Evolutionary conservation across 2,329 filamentous ascomycete genomes (phyloP).

Genomic region (Ceratocystis cubensis): DNA sequence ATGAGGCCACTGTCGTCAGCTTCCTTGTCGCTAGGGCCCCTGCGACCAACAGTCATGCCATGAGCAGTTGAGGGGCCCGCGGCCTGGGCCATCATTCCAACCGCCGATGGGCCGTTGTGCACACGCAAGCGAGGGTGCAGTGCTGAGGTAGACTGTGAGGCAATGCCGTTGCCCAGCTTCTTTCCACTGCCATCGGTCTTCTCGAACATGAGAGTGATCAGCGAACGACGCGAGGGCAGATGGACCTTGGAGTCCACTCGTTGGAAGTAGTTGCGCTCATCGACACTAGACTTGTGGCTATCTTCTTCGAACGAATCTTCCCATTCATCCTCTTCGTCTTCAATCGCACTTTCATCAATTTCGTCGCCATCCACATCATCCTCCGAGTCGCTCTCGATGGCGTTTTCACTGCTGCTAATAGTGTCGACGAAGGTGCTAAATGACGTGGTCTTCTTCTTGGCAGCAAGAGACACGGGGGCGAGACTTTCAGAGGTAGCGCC

Average conservation of each 20-base stretch:
- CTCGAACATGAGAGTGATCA: slow-evolving; percentile 78
- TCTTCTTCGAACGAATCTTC: slow-evolving; percentile 66
- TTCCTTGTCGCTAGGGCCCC: slow-evolving; percentile 40
- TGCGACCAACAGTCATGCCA: slow-evolving; percentile 21
- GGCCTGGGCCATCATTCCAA: slow-evolving; percentile 8
- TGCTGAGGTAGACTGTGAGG: slow-evolving; percentile 55
- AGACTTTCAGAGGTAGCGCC: slow-evolving; percentile 47
- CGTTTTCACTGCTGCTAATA: slow-evolving; percentile 48
- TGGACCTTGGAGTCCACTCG: slow-evolving; percentile 81
- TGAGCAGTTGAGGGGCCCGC: slow-evolving; percentile 32
- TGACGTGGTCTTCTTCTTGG: slow-evolving; percentile 63
- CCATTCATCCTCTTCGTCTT: slow-evolving; percentile 53
- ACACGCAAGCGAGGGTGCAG: slow-evolving; percentile 48
- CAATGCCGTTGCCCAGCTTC: slow-evolving; percentile 51
- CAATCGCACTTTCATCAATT: slow-evolving; percentile 72
- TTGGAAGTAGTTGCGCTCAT: slow-evolving; percentile 71
- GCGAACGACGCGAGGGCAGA: slow-evolving; percentile 70
- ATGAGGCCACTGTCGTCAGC: slow-evolving; percentile 50
- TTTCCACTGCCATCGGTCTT: slow-evolving; percentile 58
- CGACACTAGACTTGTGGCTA: slow-evolving; percentile 69
- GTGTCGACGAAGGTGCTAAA: slow-evolving; percentile 67
- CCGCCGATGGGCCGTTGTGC: slow-evolving; percentile 28
- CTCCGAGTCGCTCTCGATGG: slow-evolving; percentile 41
- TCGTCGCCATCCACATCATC: slow-evolving; percentile 51
- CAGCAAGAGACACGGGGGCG: slow-evolving; percentile 29